These are phyloP conservation scores for Avicennia marina DNA, from an alignment of 257 asterid genomes.

Conservation along the genomic window DNA sequence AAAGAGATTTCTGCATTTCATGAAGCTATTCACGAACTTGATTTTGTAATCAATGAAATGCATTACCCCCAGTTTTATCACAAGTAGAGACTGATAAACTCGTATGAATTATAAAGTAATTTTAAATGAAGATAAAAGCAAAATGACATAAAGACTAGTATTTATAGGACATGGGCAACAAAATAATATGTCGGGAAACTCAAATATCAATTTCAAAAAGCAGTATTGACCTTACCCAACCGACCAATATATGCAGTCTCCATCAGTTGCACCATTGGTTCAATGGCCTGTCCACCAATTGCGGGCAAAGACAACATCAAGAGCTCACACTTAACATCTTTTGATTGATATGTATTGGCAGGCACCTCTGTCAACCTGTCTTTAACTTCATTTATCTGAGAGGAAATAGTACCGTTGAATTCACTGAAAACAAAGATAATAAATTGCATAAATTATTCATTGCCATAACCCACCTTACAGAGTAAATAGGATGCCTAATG, in stretches of 20 bases:
- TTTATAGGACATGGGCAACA: not conserved
- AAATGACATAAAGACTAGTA: not conserved
- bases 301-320: conserved; percentile 77
- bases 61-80: not conserved
- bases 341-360: conserved; percentile 16
- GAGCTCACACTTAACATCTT: conserved; percentile 58
- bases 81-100: not conserved
- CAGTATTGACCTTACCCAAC: conserved; percentile 50
- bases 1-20: not conserved
- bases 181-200: not conserved
- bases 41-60: not conserved
- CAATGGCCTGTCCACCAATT: conserved; percentile 85
- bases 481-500: not conserved
- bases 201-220: not conserved
- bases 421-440: conserved; percentile 37
- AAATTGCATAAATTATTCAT: not conserved
- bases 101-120: not conserved
- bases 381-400: conserved; percentile 20
- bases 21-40: conserved; percentile 4
- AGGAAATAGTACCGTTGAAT: conserved; percentile 32
- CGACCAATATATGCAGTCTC: conserved; percentile 90
- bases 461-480: not conserved
- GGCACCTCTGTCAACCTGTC: conserved; percentile 29
- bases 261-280: conserved; percentile 73
- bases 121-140: not conserved